Evolutionary conservation across 352 stramenopile species (phyloP).

Genomic region (Pythium oligandrum): DNA sequence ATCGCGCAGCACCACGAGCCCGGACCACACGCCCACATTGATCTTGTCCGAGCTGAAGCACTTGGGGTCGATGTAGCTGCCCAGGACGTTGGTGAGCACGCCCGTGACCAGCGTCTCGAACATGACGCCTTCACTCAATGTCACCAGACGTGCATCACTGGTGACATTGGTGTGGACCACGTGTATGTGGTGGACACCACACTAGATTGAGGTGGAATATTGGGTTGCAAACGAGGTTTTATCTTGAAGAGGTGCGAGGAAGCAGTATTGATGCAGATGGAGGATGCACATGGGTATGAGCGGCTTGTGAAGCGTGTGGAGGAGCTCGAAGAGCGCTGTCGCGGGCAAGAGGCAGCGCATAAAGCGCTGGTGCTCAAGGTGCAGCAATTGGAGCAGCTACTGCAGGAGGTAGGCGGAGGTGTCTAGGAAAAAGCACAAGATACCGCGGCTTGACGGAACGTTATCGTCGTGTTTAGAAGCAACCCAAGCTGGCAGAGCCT

Average conservation of each 20-base stretch:
- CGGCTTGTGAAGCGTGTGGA: no score
- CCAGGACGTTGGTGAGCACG: constrained; percentile 79
- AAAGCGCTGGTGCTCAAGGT: no score
- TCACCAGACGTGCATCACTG: not conserved
- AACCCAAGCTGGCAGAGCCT: no score
- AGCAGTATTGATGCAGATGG: no score
- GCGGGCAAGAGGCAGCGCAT: no score
- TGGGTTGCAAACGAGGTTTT: constrained; percentile 21
- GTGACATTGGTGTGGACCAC: constrained; percentile 18
- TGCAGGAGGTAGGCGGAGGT: no score
- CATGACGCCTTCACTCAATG: constrained; percentile 26
- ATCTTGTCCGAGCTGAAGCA: constrained; percentile 90
- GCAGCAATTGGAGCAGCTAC: no score
- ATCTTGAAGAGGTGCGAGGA: not conserved
- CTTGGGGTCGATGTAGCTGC: constrained; percentile 82
- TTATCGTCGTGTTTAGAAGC: no score
- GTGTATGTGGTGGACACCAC: not conserved
- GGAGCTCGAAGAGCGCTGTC: no score
- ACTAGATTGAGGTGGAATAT: constrained; percentile 10
- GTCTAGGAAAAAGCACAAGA: no score
- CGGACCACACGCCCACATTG: constrained; percentile 83
- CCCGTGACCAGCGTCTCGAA: constrained; percentile 86
- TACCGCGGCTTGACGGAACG: no score
- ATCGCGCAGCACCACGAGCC: constrained; percentile 79
- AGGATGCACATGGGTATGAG: no score